Evolutionary conservation across 441 rosid species (phyloP), one percentile per base, ranked within the genome.

Genomic region (Flueggea neowawraea): DNA sequence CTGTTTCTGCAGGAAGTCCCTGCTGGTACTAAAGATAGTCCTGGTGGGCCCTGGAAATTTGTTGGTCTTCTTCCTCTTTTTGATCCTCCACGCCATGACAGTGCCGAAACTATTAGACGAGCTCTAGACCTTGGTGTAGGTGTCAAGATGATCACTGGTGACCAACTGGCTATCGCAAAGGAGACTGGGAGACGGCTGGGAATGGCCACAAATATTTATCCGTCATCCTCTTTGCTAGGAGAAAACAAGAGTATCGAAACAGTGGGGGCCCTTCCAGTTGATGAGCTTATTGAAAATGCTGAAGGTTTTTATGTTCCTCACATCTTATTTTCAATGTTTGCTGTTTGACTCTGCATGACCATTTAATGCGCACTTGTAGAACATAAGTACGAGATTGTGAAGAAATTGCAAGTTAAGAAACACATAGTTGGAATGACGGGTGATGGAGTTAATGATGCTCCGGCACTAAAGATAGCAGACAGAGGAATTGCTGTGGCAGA

Each of bases 151-250:
- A 94, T 94, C 52, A 94, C 99, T 0, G 96, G 98, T 66, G 98
- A 94, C 71, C 97, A 94, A 64, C 89, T 94, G 53, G 98, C 98
- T 43, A 94, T 94, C 63, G 99, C 84, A 61, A 94, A 91, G 81
- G 99, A 94, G 74, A 94, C 99, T 2, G 97, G 96, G 36, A 89
- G 97, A 56, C 82, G 99, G 59, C 96, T 94, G 52, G 98, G 98
- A 68, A 94, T 94, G 99, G 99, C 97, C 73, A 83, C 97, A 64
- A 94, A 94, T 73, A 91, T 94, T 96, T 91, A 94, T 73, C 99
- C 97, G 1, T 89, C 99, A 58, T 83, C 94, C 57, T 75, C 96
- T 71, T 86, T 94, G 72, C 94, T 94, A 52, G 94, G 94, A 31
- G 82, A 85, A 54, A 78, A 81, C 79, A 88, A 83, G 77, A 88